Evolutionary conservation across 2,329 filamentous ascomycete species (phyloP), one percentile per base, ranked within the genome.

Genomic region (Septoria linicola): DNA sequence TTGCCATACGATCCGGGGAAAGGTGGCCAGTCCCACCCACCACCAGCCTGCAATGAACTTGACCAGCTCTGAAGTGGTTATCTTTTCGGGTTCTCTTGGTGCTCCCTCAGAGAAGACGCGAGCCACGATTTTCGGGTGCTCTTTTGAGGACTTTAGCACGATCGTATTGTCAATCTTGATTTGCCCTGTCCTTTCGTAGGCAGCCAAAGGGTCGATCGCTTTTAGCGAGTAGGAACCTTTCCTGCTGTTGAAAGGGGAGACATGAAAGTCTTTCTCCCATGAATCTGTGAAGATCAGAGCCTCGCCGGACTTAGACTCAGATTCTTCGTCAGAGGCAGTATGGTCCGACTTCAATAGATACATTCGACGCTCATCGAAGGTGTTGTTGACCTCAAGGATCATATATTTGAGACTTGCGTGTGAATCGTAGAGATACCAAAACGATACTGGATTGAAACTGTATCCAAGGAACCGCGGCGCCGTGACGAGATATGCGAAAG

Each of bases 341-440:
- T 31, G 34, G 23, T 68, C 68, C n/a, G 71, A 68, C 20, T 76
- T 74, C 10, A 87, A 69, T 30, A 84, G 73, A 61, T 88, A 88
- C 67, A 85, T 79, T 8, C 84, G 79, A 43, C 84, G 76, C 67
- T 90, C 87, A 41, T 81, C 84, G 63, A 88, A 89, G 0, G 85
- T 88, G 60, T 89, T 89, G 68, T 88, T 88, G 39, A 89, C 84
- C 66, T 91, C 87, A 1, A 88, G 64, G 1, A 91, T 75, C 69
- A 89, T 82, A 49, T 82, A 82, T 19, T 74, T 77, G 11, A 90
- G 73, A 4, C 76, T 68, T 51, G 78, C 77, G 7, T 79, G 68
- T 0, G 69, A 59, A 10, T 82, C 78, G 65, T 91, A 90, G 2
- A 91, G 76, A 59, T 89, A 89, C 85, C 87, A 91, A 61, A 90